Evolutionary conservation across 2,329 filamentous ascomycete species (phyloP).

Genomic region (Byssothecium circinans): DNA sequence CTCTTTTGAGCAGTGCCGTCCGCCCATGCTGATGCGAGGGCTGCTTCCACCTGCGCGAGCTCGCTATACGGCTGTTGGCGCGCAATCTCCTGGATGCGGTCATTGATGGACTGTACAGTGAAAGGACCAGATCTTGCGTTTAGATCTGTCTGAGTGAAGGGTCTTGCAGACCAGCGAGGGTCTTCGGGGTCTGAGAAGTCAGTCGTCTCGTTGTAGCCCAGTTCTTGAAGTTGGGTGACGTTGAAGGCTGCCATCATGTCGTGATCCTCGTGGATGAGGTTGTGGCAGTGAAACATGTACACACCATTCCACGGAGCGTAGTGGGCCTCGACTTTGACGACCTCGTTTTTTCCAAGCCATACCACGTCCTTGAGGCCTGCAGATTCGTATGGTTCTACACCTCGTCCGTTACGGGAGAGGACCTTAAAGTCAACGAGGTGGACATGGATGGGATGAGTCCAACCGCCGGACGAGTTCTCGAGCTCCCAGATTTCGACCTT

Average conservation of each 20-base stretch:
- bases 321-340: conserved; percentile 29
- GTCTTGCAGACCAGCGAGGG: conserved; percentile 19
- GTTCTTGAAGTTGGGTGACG: conserved; percentile 36
- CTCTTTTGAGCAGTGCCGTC: conserved; percentile 11
- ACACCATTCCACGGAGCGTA: conserved; percentile 49
- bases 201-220: conserved; percentile 34
- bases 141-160: conserved; percentile 17
- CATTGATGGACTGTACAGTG: conserved; percentile 13
- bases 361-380: conserved; percentile 61
- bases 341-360: conserved; percentile 55
- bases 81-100: conserved; percentile 16
- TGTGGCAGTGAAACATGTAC: conserved; percentile 52
- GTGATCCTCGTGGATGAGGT: conserved; percentile 49
- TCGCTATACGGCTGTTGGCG: conserved; percentile 28
- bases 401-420: conserved; percentile 46
- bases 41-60: conserved; percentile 20
- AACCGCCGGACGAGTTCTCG: conserved; percentile 53
- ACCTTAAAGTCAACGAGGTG: conserved; percentile 61
- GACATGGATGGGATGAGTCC: conserved; percentile 58
- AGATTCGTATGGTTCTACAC: conserved; percentile 55
- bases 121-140: conserved; percentile 17
- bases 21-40: conserved; percentile 18
- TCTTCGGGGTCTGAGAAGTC: conserved; percentile 29
- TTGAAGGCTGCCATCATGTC: conserved; percentile 50
- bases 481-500: conserved; percentile 38